phyloP scores from a whole-genome alignment of 768 basidiomycete species.

The Tylopilus sp. region DNA sequence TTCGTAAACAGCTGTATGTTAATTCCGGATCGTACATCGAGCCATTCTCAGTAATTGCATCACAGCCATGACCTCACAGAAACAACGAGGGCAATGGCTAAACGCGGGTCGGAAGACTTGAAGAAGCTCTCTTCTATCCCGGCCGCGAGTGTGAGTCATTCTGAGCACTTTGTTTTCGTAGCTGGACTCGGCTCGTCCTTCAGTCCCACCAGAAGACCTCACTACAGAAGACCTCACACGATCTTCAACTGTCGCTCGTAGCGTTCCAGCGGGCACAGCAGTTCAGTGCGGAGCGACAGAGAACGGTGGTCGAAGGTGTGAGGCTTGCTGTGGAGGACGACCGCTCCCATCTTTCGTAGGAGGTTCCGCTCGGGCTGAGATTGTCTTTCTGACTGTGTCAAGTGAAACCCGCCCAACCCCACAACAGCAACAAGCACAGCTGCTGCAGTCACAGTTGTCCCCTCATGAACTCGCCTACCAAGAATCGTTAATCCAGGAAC shows the following conservation, averaged over 20 bases:
- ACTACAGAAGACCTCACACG: constrained; percentile 89
- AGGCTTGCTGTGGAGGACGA: constrained; percentile 83
- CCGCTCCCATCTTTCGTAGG: constrained; percentile 32
- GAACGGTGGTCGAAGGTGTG: constrained; percentile 84
- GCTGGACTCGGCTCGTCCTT: not conserved
- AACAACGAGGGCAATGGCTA: constrained; percentile 91
- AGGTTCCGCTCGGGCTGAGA: not conserved
- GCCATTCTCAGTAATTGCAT: constrained; percentile 1
- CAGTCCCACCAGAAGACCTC: constrained; percentile 80
- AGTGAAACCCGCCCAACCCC: constrained; percentile 43
- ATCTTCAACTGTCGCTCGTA: constrained; percentile 84
- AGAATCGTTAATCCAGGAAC: constrained; percentile 77
- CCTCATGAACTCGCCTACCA: constrained; percentile 94
- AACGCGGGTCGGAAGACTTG: constrained; percentile 88
- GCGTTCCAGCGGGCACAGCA: constrained; percentile 92
- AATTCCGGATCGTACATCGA: not conserved
- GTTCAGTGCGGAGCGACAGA: constrained; percentile 83
- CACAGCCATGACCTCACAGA: constrained; percentile 90
- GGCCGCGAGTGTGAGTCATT: constrained; percentile 47
- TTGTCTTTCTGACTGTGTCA: constrained; percentile 6
- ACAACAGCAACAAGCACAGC: constrained; percentile 65
- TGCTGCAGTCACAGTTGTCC: constrained; percentile 70
- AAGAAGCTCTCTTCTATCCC: constrained; percentile 82
- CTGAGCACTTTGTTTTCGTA: not conserved
- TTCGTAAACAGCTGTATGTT: constrained; percentile 84